Evolutionary conservation across 164 flowering plant species (phyloP), one percentile per base, ranked within the genome.

Genomic region (Aristolochia californica): DNA sequence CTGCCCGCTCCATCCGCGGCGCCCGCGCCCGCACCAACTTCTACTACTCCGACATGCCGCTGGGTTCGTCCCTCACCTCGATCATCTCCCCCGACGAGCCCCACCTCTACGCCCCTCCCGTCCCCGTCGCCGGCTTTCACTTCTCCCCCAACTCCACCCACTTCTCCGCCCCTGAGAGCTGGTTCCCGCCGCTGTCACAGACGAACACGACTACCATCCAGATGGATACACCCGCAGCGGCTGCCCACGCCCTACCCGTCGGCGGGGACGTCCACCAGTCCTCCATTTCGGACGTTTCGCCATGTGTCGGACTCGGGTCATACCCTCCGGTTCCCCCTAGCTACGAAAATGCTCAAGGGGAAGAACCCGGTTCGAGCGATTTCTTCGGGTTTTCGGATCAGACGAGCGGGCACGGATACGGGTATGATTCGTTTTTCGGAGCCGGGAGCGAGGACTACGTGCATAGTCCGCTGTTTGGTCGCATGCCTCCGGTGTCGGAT

Each of bases 1-100:
- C 82, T 13, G 72, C 82, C 5, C 73, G 79, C 22, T 71, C 82
- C 27, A 78, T 78, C 74, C 70, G 79, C 1, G 77, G 79, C 43
- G 25, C 70, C 12, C 75, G 76, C 22, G 77, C 79, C 9, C 75
- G 79, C 30, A 78, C 82, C 64, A 78, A 78, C 61, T 78, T 75
- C 59, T 62, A 69, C 65, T 78, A 78, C 62, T 71, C 77, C 17
- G 81, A 77, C 63, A 72, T 75, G 73, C 78, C 81, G 0, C 72
- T 66, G 1, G 81, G 81, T 43, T 74, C 78, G 9, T 74, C 81
- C 17, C 59, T 77, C 60, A 77, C 81, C 21, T 61, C 77, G 49
- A 72, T 75, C 48, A 57, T 75, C 59, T 77, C 77, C 58, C 81
- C 78, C 0, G 78, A 72, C 58, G 73, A 74, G 27, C 27, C 60